Conservation (phyloP, 2,329 filamentous ascomycete genomes). For the Sclerotiophoma versabilis region DNA sequence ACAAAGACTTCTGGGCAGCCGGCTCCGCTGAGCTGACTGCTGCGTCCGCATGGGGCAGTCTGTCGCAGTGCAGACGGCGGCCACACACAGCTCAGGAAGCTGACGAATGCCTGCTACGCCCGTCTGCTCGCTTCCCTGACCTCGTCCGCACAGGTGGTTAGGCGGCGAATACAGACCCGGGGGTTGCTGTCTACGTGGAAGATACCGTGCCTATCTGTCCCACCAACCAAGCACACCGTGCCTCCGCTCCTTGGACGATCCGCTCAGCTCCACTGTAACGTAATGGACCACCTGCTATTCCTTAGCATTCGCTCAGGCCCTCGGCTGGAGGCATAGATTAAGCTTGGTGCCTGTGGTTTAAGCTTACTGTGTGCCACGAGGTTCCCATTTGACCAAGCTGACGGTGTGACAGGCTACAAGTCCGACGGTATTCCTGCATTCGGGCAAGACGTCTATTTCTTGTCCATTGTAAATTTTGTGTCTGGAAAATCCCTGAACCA, state of each 20-base stretch:
- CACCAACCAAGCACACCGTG: conserved; percentile 22
- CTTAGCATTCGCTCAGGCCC: conserved; percentile 33
- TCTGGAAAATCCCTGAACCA: neutral
- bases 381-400: conserved; percentile 33
- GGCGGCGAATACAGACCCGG: conserved; percentile 1
- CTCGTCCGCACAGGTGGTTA: conserved; percentile 10
- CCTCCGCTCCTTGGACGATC: conserved; percentile 34
- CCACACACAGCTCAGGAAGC: conserved; percentile 7
- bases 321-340: conserved; percentile 34
- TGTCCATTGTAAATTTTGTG: neutral
- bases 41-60: neutral
- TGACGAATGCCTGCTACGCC: conserved; percentile 7
- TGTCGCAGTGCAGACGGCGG: conserved; percentile 1
- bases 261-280: conserved; percentile 44
- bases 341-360: conserved; percentile 43
- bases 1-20: conserved; percentile 20
- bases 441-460: conserved; percentile 1
- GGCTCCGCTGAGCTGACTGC: conserved; percentile 21
- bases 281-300: conserved; percentile 31
- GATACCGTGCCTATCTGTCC: conserved; percentile 17
- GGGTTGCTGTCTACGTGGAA: conserved; percentile 26
- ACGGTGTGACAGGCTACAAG: conserved; percentile 7
- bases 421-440: conserved; percentile 2
- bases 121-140: neutral
- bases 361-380: conserved; percentile 45